These are phyloP conservation scores for Orychophragmus violaceus DNA, from an alignment of 345 rosid genomes.

Conservation along the genomic window DNA sequence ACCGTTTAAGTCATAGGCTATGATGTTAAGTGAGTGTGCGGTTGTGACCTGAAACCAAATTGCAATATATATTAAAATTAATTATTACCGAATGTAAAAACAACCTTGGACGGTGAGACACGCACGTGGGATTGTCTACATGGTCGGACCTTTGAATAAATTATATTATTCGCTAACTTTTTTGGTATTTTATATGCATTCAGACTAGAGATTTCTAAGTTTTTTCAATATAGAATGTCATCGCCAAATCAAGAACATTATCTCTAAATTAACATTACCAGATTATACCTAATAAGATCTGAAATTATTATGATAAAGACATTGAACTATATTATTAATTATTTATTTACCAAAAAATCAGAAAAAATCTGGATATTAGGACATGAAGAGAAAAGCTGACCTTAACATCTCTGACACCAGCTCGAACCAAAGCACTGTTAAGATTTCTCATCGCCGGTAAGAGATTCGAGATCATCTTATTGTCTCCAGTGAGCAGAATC, in stretches of 20 bases:
- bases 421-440: constrained; percentile 44
- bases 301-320: not conserved
- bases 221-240: not conserved
- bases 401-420: constrained; percentile 58
- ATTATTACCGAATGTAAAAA: not conserved
- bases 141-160: not conserved
- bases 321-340: not conserved
- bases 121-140: constrained; percentile 23
- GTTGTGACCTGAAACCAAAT: constrained; percentile 54
- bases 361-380: not conserved
- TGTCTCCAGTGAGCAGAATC: constrained; percentile 39
- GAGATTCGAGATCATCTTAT: constrained; percentile 41
- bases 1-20: constrained; percentile 26
- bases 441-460: constrained; percentile 65
- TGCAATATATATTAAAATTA: not conserved
- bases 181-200: too few species aligned
- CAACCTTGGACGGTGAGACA: constrained; percentile 7
- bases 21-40: constrained; percentile 59
- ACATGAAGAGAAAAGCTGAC: constrained; percentile 23
- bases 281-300: not conserved
- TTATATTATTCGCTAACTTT: not conserved
- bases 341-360: not conserved
- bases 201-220: not conserved
- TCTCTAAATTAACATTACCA: not conserved
- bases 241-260: not conserved